Evolutionary conservation across 306 rosid species (phyloP), one percentile per base, ranked within the genome.

Genomic region (Casuarina glauca): DNA sequence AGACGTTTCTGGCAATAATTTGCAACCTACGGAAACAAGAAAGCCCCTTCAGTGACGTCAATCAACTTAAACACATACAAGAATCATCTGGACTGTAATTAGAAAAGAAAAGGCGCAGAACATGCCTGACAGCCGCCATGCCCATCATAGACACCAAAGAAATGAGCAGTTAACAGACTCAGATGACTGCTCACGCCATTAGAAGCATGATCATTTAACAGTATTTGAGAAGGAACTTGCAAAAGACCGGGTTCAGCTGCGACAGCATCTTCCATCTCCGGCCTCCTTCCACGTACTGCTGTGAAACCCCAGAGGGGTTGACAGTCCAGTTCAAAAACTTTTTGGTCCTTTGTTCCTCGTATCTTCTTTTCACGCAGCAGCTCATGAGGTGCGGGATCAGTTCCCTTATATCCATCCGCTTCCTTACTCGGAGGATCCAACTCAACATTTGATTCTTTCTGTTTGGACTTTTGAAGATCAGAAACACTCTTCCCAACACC

Each of bases 141-240:
- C 60, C 96, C 97, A 88, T 93, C 97, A 68, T 89, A 93, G 78
- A 90, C 94, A 44, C 90, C 94, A 57, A 86, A 89, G 84, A 93
- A 93, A 82, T 89, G 96, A 72, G 89, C 88, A 39, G 10, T 50
- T 12, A 84, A 78, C 15, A 48, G 45, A 74, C 73, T 76, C 68
- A 67, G 58, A 66, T 66, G 76, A 70, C 74, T 75, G 66, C 74
- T 68, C 73, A 63, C 4, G 50, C 76, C 50, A 79, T 72, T 69
- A 71, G 73, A 20, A 53, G 64, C 78, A 79, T 57, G 74, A 6
- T 80, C 83, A 76, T 87, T 86, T 82, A 71, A 75, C 2, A 87
- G 74, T 86, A 89, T 84, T 70, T 72, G 79, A 50, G 83, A 49
- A 73, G 94, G 86, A 82, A 90, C 55, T 77, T 90, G 84, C 69